Evolutionary conservation across 768 basidiomycete genomes (phyloP).

Genomic region (Russula sp.): DNA sequence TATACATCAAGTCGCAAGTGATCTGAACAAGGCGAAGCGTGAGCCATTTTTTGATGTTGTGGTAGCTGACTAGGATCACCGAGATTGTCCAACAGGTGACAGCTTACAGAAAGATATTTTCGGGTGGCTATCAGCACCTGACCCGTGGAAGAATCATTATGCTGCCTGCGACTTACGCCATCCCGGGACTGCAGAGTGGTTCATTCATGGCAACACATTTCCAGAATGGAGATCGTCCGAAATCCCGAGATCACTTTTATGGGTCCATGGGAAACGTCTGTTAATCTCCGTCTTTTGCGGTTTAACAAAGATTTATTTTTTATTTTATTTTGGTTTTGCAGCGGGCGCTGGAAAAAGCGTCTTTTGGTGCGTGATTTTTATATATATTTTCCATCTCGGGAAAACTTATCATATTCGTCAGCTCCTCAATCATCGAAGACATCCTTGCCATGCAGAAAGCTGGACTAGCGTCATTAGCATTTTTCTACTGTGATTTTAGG

Average conservation of each 20-base stretch:
- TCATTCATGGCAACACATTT: neutral
- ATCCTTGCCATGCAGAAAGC: neutral
- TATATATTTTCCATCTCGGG: neutral
- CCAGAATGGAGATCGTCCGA: neutral
- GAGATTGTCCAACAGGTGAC: neutral
- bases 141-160: neutral
- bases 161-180: neutral
- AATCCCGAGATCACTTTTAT: neutral
- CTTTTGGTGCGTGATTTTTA: neutral
- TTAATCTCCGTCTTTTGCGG: neutral
- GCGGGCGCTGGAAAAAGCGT: neutral
- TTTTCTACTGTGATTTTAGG: neutral
- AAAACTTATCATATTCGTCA: neutral
- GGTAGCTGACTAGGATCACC: neutral
- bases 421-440: neutral
- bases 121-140: neutral
- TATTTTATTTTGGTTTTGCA: neutral
- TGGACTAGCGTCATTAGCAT: neutral
- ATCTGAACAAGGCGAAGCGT: neutral
- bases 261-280: neutral
- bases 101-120: neutral
- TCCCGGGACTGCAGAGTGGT: neutral
- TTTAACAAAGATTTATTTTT: neutral
- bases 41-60: neutral
- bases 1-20: neutral